Evolutionary conservation across 768 basidiomycete species (phyloP).

Genomic region (Termitomyces sp.): DNA sequence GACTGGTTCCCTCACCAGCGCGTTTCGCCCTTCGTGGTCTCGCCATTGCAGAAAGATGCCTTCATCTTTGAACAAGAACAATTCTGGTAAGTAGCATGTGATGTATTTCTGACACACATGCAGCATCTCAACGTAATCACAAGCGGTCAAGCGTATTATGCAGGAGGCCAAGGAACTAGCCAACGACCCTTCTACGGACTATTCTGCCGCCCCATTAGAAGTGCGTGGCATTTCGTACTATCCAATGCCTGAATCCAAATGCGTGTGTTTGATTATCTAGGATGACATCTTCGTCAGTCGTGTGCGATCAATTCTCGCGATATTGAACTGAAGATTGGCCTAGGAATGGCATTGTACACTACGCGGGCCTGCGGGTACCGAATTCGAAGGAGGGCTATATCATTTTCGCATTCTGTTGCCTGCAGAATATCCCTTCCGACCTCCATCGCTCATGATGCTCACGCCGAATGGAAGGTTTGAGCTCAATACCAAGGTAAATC

Average conservation of each 20-base stretch:
- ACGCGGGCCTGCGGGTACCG: slow-evolving; percentile 81
- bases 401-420: slow-evolving; percentile 90
- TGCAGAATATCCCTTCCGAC: slow-evolving; percentile 94
- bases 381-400: slow-evolving; percentile 95
- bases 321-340: slow-evolving; percentile 14
- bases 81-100: slow-evolving; percentile 55
- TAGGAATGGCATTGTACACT: slow-evolving; percentile 98
- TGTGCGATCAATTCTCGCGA: neutral
- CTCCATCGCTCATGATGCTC: slow-evolving; percentile 93
- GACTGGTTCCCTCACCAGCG: slow-evolving; percentile 50
- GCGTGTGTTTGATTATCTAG: slow-evolving; percentile 29
- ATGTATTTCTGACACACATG: neutral
- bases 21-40: slow-evolving; percentile 24
- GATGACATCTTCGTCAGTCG: slow-evolving; percentile 84
- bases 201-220: slow-evolving; percentile 83
- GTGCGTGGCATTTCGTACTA: slow-evolving; percentile 20
- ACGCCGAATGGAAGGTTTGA: slow-evolving; percentile 98
- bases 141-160: slow-evolving; percentile 95
- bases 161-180: slow-evolving; percentile 91
- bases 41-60: slow-evolving; percentile 21
- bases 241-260: slow-evolving; percentile 4
- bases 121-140: neutral
- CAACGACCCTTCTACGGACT: slow-evolving; percentile 82
- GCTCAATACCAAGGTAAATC: slow-evolving; percentile 81
- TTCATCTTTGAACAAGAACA: slow-evolving; percentile 78